Evolutionary conservation across 2,329 filamentous ascomycete genomes (phyloP).

Genomic region (Claviceps sp.): DNA sequence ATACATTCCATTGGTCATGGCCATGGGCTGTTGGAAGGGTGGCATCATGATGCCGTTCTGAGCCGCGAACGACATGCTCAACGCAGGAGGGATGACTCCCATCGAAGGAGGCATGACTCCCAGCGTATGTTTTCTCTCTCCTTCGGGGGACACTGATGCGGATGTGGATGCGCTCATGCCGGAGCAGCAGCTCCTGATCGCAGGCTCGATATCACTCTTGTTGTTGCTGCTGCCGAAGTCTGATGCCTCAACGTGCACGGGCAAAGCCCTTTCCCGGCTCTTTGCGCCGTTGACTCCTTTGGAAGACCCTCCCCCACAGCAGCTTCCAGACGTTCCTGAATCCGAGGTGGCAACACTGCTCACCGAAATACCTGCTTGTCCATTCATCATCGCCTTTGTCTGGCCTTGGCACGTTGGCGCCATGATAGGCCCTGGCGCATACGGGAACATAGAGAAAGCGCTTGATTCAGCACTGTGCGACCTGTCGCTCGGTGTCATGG

Average conservation of each 20-base stretch:
- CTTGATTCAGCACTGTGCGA: constrained; percentile 13
- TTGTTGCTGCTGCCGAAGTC: constrained; percentile 6
- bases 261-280: not conserved
- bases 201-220: not conserved
- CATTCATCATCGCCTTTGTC: constrained; percentile 8
- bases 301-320: constrained; percentile 9
- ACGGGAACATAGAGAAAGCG: constrained; percentile 21
- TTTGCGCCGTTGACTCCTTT: constrained; percentile 3
- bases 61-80: constrained; percentile 8
- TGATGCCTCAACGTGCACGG: constrained; percentile 5
- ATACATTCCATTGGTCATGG: constrained; percentile 26
- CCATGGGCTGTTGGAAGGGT: constrained; percentile 22
- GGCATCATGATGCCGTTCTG: constrained; percentile 20
- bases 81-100: constrained; percentile 9
- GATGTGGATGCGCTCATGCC: constrained; percentile 6
- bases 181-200: constrained; percentile 18
- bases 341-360: constrained; percentile 9
- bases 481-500: constrained; percentile 14
- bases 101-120: constrained; percentile 10
- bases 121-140: constrained; percentile 10
- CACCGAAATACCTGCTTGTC: constrained; percentile 9
- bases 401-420: constrained; percentile 9
- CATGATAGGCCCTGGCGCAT: constrained; percentile 15
- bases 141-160: constrained; percentile 7
- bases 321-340: constrained; percentile 8